Conservation (phyloP, 75 land plant species). For the Larix kaempferi region DNA sequence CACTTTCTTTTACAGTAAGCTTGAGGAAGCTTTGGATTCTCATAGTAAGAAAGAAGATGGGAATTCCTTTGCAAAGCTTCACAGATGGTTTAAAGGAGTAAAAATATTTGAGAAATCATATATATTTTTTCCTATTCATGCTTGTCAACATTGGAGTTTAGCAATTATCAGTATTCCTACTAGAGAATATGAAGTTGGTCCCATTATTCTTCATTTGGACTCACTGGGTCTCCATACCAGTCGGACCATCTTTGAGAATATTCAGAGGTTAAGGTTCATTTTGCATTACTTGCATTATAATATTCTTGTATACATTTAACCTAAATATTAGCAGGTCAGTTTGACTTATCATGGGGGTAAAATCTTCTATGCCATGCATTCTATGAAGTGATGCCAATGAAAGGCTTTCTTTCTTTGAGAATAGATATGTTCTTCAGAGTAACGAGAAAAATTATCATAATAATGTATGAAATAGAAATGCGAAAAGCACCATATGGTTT, state of each 20-base stretch:
- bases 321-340: background rate
- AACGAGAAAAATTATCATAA: background rate
- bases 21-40: too few relatives aligned
- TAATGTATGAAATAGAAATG: background rate
- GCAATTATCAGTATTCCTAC: slow-evolving; percentile 75
- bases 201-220: slow-evolving; percentile 88
- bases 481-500: background rate
- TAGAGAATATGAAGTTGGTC: slow-evolving; percentile 50
- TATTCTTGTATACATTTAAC: background rate
- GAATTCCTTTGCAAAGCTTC: too few relatives aligned
- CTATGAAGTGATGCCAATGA: background rate
- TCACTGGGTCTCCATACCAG: slow-evolving; percentile 63
- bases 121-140: too few relatives aligned
- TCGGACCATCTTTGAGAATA: slow-evolving; percentile 35
- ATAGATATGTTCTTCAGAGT: background rate
- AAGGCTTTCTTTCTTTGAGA: too few relatives aligned
- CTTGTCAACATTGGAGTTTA: slow-evolving; percentile 96
- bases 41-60: too few relatives aligned
- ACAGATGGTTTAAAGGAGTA: too few relatives aligned
- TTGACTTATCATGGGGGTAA: background rate
- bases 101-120: too few relatives aligned
- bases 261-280: slow-evolving; percentile 32
- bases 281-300: too few relatives aligned
- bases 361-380: background rate
- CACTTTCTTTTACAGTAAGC: too few relatives aligned